Evolutionary conservation across 306 rosid genomes (phyloP).

Genomic region (Mucuna pruriens): DNA sequence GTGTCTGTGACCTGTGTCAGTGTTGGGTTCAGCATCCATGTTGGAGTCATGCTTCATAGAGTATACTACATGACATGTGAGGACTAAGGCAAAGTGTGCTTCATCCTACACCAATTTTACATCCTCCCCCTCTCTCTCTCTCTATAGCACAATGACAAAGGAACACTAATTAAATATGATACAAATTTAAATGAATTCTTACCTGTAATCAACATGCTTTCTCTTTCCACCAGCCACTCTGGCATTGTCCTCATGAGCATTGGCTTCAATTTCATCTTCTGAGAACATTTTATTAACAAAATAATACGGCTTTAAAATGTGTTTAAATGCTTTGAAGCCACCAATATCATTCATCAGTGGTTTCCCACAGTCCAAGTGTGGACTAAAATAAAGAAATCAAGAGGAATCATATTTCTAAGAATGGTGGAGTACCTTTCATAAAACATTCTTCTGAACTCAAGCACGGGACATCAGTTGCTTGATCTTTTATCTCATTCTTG

Average conservation of each 20-base stretch:
- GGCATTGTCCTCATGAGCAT: slow-evolving; percentile 49
- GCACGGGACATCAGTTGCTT: slow-evolving; percentile 46
- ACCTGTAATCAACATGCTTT: slow-evolving; percentile 71
- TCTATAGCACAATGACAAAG: background rate
- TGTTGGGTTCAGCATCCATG: background rate
- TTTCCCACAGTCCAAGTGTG: slow-evolving; percentile 27
- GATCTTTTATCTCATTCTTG: slow-evolving; percentile 49
- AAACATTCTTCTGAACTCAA: slow-evolving; percentile 44
- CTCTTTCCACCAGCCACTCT: slow-evolving; percentile 66
- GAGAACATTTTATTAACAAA: slow-evolving; percentile 51
- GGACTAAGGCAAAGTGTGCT: background rate
- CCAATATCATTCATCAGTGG: slow-evolving; percentile 22
- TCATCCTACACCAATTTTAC: slow-evolving; percentile 8
- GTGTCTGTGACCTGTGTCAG: background rate
- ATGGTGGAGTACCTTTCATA: slow-evolving; percentile 51
- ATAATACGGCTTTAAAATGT: slow-evolving; percentile 28
- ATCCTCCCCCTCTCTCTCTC: slow-evolving; percentile 5
- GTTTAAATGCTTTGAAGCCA: slow-evolving; percentile 20
- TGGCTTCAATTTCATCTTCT: slow-evolving; percentile 59
- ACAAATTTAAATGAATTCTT: slow-evolving; percentile 39
- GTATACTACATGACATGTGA: background rate
- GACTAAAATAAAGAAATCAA: slow-evolving; percentile 29
- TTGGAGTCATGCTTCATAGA: background rate
- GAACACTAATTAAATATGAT: slow-evolving; percentile 5
- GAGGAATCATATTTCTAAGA: slow-evolving; percentile 32